A percentile compares a stretch with the other conserved stretches of the same genome.
These are phyloP conservation scores for Hanseniaspora mollemarum DNA, from an alignment of 805 yeast species.

Conservation along the genomic window DNA sequence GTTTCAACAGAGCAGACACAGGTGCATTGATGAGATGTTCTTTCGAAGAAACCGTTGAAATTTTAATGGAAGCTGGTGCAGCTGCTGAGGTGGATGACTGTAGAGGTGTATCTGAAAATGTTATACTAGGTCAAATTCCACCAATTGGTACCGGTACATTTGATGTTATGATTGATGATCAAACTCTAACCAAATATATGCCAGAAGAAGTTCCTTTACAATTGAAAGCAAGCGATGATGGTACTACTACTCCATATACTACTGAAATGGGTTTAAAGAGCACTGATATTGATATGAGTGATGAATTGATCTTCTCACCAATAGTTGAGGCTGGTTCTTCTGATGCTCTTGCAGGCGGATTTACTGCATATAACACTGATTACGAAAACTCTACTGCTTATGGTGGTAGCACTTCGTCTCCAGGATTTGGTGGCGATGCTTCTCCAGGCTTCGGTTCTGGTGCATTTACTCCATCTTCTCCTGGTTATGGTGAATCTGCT, in stretches of 20 bases:
- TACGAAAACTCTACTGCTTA: slow-evolving; percentile 49
- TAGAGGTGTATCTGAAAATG: slow-evolving; percentile 96
- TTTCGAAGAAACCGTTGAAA: slow-evolving; percentile 97
- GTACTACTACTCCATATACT: slow-evolving; percentile 88
- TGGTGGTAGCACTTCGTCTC: slow-evolving; percentile 48
- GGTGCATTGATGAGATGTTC: slow-evolving; percentile 99
- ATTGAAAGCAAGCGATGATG: slow-evolving; percentile 34
- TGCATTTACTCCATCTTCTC: slow-evolving; percentile 73
- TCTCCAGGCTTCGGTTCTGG: slow-evolving; percentile 65
- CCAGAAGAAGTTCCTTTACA: slow-evolving; percentile 28
- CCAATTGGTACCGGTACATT: slow-evolving; percentile 98
- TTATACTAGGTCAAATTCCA: slow-evolving; percentile 94
- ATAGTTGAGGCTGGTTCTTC: slow-evolving; percentile 73
- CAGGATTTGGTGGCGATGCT: slow-evolving; percentile 44
- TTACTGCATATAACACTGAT: slow-evolving; percentile 73
- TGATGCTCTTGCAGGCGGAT: slow-evolving; percentile 67
- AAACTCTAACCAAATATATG: slow-evolving; percentile 49
- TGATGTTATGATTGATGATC: slow-evolving; percentile 89
- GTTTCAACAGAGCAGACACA: slow-evolving; percentile 95
- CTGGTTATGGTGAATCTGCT: slow-evolving; percentile 50
- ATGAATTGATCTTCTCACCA: slow-evolving; percentile 85
- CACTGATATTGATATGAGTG: slow-evolving; percentile 50
- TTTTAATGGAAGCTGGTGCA: slow-evolving; percentile 94
- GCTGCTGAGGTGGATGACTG: slow-evolving; percentile 96
- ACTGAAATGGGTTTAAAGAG: slow-evolving; percentile 49